Base-by-base conservation (phyloP, 306 rosid species). In the Quercus wislizeni region DNA sequence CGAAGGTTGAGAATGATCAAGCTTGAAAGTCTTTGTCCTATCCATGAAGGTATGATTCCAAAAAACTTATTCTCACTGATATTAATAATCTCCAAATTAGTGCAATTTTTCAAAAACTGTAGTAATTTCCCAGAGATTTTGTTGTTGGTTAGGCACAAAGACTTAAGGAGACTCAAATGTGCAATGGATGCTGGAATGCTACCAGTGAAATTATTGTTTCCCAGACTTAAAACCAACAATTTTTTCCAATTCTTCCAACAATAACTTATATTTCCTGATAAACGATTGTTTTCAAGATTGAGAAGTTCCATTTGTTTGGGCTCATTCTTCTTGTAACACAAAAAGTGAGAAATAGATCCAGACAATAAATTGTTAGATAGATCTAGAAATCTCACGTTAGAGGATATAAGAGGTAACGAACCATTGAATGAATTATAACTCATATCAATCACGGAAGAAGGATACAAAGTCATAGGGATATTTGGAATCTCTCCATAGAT, bases 311-410 rank as follows among this genome's bases (percentile, higher is more conserved):
- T 23, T 0, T 0, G 0, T 0, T 0, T 4, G 6, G 0, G 14
- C 2, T 5, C 2, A 5, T 13, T 46, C 2, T 11, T 3, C 0
- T 23, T 57, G 0, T 19, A 21, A 54, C 86, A 81, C 10, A 81
- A 46, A 27, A 74, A 77, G 15, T 30, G 11, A 46, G 75, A 35
- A 14, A 56, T 0, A 1, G 71, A 41, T 0, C 80, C 78, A 0
- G 75, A 49, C 27, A 87, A 38, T 6, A 1, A 56, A 35, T 77
- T 82, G 11, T 84, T 69, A 5, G 88, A 79, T 41, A 87, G 83
- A 38, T 62, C 17, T 3, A 87, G 21, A 0, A 0, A 0, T 0
- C 0, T 0, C 28, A n/a, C 2, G 0, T 41, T 0, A 2, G 3
- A 9, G 55, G 80, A 78, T 62, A 82, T 35, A 17, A 13, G 0